Conservation (phyloP, 768 basidiomycete species). For the Hemileccinum rubropunctum region DNA sequence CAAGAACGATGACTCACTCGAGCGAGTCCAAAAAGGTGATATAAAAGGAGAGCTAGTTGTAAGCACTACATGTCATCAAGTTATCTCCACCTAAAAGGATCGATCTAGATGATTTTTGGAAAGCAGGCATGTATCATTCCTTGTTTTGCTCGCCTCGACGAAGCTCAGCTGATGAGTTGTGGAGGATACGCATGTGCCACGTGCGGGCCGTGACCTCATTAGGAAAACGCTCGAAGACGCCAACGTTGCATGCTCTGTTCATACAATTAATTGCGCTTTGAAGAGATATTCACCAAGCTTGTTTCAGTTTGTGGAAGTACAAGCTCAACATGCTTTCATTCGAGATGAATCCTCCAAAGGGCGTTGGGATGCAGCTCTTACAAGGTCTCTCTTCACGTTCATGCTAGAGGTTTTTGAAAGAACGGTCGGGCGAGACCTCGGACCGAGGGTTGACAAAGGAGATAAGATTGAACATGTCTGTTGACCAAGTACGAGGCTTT, state of each 20-base stretch:
- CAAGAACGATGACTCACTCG: constrained; percentile 78
- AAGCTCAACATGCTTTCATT: constrained; percentile 96
- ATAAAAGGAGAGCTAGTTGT: constrained; percentile 87
- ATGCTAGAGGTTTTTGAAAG: constrained; percentile 95
- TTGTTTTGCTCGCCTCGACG: neutral
- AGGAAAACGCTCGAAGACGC: constrained; percentile 81
- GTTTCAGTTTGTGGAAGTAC: constrained; percentile 85
- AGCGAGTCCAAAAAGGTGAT: constrained; percentile 70
- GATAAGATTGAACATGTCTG: constrained; percentile 78
- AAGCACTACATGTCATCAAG: constrained; percentile 26
- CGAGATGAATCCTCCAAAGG: constrained; percentile 91
- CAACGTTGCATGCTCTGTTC: constrained; percentile 64
- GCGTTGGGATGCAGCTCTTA: constrained; percentile 93
- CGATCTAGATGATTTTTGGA: constrained; percentile 84
- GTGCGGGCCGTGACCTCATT: constrained; percentile 82
- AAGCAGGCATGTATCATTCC: constrained; percentile 60
- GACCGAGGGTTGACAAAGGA: constrained; percentile 50
- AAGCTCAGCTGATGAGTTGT: neutral
- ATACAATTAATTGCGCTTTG: constrained; percentile 23
- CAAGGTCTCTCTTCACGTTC: constrained; percentile 71
- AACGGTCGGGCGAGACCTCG: constrained; percentile 82
- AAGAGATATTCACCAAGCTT: constrained; percentile 6
- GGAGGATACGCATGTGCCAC: constrained; percentile 91
- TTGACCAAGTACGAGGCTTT: constrained; percentile 7
- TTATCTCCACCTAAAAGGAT: neutral